Evolutionary conservation across 179 eudicot species (phyloP).

Genomic region (Vitellaria paradoxa): DNA sequence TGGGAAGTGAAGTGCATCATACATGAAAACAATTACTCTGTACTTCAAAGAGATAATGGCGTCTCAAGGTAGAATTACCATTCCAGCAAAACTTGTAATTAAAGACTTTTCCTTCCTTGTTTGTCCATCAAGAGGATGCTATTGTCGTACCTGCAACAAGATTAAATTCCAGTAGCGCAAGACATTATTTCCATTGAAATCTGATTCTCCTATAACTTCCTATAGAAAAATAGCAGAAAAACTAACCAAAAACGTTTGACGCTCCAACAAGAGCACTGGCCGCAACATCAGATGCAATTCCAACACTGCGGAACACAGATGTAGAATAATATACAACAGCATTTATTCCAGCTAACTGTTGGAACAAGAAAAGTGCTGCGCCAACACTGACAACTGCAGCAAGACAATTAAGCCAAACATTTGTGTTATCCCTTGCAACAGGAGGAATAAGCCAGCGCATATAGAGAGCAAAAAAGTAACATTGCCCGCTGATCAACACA

Average conservation of each 20-base stretch:
- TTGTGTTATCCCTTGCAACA: background rate
- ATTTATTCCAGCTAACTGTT: slow-evolving; percentile 97
- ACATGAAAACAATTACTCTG: background rate
- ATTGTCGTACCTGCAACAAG: slow-evolving; percentile 61
- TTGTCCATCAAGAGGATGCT: slow-evolving; percentile 95
- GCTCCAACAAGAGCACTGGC: slow-evolving; percentile 99
- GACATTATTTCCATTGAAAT: slow-evolving; percentile 4
- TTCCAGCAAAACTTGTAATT: slow-evolving; percentile 88
- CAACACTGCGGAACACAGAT: slow-evolving; percentile 92
- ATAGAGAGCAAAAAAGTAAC: background rate
- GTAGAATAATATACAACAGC: slow-evolving; percentile 97
- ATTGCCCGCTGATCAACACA: background rate
- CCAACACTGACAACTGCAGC: slow-evolving; percentile 93
- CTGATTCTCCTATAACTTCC: background rate
- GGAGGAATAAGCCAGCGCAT: background rate
- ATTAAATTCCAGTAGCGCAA: slow-evolving; percentile 6
- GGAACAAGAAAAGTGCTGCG: slow-evolving; percentile 92
- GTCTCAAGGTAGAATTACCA: slow-evolving; percentile 40
- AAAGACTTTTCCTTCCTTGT: slow-evolving; percentile 95
- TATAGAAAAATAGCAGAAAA: background rate
- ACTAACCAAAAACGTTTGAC: slow-evolving; percentile 82
- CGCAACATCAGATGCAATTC: slow-evolving; percentile 94
- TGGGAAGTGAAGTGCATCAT: background rate
- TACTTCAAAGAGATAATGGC: slow-evolving; percentile 5
- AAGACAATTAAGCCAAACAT: background rate